Conservation (phyloP, 768 basidiomycete genomes). For the Gymnopilus junonius region DNA sequence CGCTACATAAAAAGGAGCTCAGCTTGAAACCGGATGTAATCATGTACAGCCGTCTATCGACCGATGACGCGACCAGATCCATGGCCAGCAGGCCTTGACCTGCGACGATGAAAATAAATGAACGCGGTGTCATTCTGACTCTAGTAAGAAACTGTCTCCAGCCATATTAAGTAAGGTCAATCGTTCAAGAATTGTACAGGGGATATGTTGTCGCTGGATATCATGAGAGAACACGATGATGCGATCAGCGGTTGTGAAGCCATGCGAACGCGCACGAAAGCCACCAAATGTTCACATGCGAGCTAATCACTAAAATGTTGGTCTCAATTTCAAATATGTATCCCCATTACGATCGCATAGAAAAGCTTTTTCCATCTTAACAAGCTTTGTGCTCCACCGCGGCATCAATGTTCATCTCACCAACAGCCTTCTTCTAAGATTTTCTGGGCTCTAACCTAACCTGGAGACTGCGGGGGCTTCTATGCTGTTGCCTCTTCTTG, state of each 20-base stretch:
- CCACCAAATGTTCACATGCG: neutral
- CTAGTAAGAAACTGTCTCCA: neutral
- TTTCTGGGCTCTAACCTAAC: neutral
- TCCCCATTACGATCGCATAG: neutral
- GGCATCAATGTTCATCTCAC: neutral
- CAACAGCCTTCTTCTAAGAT: neutral
- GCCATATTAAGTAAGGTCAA: neutral
- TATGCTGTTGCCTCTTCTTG: neutral
- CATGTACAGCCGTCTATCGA: neutral
- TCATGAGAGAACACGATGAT: neutral
- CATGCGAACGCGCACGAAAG: neutral
- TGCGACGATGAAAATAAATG: no score
- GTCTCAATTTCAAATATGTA: neutral
- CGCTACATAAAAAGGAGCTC: neutral
- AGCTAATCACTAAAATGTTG: neutral
- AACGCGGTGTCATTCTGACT: no score
- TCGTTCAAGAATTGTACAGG: no score
- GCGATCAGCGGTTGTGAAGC: no score
- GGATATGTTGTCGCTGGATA: neutral
- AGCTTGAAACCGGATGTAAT: no score
- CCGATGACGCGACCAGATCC: neutral
- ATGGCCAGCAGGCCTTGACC: no score
- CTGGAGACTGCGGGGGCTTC: neutral
- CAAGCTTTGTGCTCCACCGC: neutral
- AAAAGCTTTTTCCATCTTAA: neutral